Evolutionary conservation across 2,329 filamentous ascomycete species (phyloP).

Genomic region (Talaromyces sp.): DNA sequence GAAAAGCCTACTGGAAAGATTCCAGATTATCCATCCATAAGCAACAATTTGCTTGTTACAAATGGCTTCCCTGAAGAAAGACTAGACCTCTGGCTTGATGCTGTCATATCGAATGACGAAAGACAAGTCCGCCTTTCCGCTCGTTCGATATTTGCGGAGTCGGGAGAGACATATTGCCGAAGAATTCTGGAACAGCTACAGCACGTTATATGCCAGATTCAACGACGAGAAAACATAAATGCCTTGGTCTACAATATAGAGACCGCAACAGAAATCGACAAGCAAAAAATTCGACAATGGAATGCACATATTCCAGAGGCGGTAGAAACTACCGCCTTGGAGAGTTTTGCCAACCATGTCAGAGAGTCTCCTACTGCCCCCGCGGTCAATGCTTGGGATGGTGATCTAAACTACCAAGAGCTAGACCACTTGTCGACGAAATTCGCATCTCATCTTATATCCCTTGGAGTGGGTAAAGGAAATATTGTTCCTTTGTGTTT

Average conservation of each 20-base stretch:
- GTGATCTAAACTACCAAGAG: constrained; percentile 31
- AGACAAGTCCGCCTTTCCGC: neutral
- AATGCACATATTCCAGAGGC: neutral
- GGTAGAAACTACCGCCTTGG: neutral
- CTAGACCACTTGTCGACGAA: constrained; percentile 31
- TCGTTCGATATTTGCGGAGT: neutral
- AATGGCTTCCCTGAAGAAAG: neutral
- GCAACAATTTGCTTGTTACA: neutral
- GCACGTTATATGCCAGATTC: neutral
- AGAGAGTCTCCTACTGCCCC: constrained; percentile 4
- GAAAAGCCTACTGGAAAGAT: neutral
- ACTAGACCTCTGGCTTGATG: neutral
- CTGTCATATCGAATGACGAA: neutral
- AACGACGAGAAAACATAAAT: neutral
- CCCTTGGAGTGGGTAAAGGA: constrained; percentile 23
- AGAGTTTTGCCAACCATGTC: neutral
- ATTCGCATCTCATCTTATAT: constrained; percentile 26
- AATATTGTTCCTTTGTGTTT: constrained; percentile 26
- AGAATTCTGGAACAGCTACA: neutral
- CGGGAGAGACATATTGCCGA: neutral
- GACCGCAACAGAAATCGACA: neutral
- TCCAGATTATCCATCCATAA: neutral
- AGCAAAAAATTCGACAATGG: neutral
- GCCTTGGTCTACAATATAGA: neutral
- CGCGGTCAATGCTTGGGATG: constrained; percentile 33